phyloP scores from a whole-genome alignment of 257 asterid species.

The Fraxinus pennsylvanica region DNA sequence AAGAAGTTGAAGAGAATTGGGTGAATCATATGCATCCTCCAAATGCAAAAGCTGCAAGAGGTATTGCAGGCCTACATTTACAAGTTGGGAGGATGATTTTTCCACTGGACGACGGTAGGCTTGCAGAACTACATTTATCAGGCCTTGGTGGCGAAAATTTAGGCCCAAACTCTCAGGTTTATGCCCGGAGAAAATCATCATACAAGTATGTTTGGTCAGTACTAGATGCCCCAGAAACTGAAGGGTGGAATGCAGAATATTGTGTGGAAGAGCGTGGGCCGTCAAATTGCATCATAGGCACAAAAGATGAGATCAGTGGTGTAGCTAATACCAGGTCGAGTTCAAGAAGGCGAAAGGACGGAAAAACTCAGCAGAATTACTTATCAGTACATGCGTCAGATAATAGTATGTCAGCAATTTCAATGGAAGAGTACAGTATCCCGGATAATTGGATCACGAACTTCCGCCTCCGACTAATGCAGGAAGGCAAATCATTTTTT shows the following conservation, averaged over 20 bases:
- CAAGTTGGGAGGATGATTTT: conserved; percentile 69
- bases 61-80: conserved; percentile 59
- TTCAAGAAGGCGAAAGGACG: conserved; percentile 59
- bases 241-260: conserved; percentile 93
- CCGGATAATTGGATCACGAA: conserved; percentile 28
- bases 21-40: conserved; percentile 70
- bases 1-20: conserved; percentile 56
- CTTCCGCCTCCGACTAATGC: conserved; percentile 70
- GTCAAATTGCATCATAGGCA: conserved; percentile 65
- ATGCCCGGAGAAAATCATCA: conserved; percentile 47
- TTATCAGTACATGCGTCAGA: conserved; percentile 38
- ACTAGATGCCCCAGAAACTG: conserved; percentile 81
- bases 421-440: conserved; percentile 29
- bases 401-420: conserved; percentile 19
- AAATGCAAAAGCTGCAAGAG: conserved; percentile 64
- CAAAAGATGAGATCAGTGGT: conserved; percentile 58
- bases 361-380: conserved; percentile 52
- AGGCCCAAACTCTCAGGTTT: conserved; percentile 53
- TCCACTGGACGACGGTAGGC: conserved; percentile 77
- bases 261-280: conserved; percentile 85
- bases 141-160: conserved; percentile 64
- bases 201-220: conserved; percentile 74
- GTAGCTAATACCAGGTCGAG: conserved; percentile 25
- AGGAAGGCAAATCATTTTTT: conserved; percentile 66
- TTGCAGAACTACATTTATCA: conserved; percentile 73